Conservation (phyloP, 805 yeast species). For the Tetrapisispora pingtungensis region DNA sequence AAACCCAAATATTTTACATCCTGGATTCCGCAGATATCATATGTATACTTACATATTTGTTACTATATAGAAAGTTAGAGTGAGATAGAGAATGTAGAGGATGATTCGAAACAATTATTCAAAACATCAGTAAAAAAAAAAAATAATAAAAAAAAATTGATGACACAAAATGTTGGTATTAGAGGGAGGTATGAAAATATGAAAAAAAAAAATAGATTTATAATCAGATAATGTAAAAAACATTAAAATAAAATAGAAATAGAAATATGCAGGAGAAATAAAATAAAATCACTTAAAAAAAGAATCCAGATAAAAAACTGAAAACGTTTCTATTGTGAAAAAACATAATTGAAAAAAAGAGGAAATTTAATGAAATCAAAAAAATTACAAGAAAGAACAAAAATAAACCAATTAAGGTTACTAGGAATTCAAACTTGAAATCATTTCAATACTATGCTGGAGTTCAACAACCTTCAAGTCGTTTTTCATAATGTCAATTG, state of each 20-base stretch:
- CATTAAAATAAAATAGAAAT: neutral
- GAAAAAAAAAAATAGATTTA: conserved; percentile 1
- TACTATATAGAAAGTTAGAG: neutral
- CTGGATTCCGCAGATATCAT: too few relatives aligned
- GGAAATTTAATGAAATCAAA: too few relatives aligned
- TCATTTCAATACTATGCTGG: neutral
- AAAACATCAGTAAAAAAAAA: neutral
- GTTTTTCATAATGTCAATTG: conserved; percentile 19
- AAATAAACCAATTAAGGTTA: too few relatives aligned
- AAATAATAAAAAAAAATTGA: neutral
- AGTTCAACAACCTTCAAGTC: neutral
- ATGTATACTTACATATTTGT: too few relatives aligned
- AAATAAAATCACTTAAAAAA: neutral
- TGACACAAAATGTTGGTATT: neutral
- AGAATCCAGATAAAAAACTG: neutral
- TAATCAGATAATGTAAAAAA: neutral
- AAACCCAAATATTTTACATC: too few relatives aligned
- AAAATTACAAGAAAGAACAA: too few relatives aligned
- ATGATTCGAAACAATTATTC: too few relatives aligned
- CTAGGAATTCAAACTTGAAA: too few relatives aligned
- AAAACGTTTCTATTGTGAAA: neutral
- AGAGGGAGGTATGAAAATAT: neutral
- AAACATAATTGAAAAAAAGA: neutral
- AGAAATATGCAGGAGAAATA: neutral
- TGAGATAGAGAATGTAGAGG: neutral